phyloP scores from a whole-genome alignment of 148 eudicot species.

The Rhododendron henanense region DNA sequence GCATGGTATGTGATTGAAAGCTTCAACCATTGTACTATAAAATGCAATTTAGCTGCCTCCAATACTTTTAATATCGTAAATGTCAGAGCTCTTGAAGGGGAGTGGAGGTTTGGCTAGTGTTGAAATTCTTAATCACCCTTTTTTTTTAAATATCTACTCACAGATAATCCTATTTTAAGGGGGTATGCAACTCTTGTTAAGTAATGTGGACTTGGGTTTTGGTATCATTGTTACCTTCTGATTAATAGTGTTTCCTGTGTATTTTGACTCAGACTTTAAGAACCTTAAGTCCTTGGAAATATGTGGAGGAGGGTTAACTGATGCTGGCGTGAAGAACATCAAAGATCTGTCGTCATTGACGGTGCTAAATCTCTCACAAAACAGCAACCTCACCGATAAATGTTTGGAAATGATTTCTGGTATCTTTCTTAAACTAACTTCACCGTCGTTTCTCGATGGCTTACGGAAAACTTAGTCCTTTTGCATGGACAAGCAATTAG shows the following conservation, averaged over 20 bases:
- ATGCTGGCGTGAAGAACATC: conserved; percentile 87
- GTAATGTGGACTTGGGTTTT: background rate
- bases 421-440: conserved; percentile 14
- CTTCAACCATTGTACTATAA: background rate
- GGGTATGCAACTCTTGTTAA: background rate
- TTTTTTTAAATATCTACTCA: background rate
- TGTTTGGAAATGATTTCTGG: conserved; percentile 78
- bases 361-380: conserved; percentile 82
- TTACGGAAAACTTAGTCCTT: background rate
- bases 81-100: no score
- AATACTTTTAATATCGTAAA: background rate
- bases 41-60: background rate
- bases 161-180: background rate
- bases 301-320: conserved; percentile 90
- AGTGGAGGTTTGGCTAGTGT: background rate
- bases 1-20: background rate
- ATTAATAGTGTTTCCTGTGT: background rate
- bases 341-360: conserved; percentile 73
- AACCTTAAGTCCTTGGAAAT: conserved; percentile 83
- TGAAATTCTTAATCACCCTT: background rate
- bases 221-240: background rate
- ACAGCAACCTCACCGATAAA: conserved; percentile 70
- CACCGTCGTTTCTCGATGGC: background rate
- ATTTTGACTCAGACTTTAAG: conserved; percentile 54
- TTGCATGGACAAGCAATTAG: background rate